A percentile compares a stretch with the other conserved stretches of the same genome.
Evolutionary conservation across 192 early-diverging fungal species (phyloP).

Genomic region (Gigaspora rosea): DNA sequence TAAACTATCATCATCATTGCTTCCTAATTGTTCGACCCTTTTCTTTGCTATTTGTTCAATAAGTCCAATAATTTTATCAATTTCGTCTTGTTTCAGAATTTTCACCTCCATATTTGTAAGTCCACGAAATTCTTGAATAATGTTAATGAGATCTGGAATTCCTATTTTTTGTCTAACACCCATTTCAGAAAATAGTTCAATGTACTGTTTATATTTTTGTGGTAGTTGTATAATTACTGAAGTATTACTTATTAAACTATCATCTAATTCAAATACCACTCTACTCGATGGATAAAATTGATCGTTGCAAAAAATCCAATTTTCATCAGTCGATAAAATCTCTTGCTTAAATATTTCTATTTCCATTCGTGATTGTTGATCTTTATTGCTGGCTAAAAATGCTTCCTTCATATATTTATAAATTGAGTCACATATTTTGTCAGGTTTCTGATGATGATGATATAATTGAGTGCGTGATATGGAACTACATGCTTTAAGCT

Average conservation of each 20-base stretch:
- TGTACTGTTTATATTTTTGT: background rate
- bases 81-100: background rate
- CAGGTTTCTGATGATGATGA: background rate
- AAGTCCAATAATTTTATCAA: background rate
- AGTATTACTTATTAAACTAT: background rate
- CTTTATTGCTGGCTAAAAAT: background rate
- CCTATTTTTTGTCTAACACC: background rate
- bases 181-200: background rate
- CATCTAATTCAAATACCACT: background rate
- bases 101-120: background rate
- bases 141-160: background rate
- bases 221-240: conserved; percentile 1
- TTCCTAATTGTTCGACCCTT: background rate
- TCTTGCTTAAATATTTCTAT: no score
- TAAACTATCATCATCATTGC: background rate
- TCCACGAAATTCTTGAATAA: background rate
- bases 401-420: conserved; percentile 6
- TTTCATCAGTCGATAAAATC: background rate
- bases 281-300: background rate
- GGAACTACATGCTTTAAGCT: background rate
- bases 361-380: background rate
- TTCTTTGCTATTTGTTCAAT: conserved; percentile 9
- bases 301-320: background rate
- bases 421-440: background rate
- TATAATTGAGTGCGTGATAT: no score